phyloP scores from a whole-genome alignment of 2,329 filamentous ascomycete species.

The Neopestalotiopsis sp. region DNA sequence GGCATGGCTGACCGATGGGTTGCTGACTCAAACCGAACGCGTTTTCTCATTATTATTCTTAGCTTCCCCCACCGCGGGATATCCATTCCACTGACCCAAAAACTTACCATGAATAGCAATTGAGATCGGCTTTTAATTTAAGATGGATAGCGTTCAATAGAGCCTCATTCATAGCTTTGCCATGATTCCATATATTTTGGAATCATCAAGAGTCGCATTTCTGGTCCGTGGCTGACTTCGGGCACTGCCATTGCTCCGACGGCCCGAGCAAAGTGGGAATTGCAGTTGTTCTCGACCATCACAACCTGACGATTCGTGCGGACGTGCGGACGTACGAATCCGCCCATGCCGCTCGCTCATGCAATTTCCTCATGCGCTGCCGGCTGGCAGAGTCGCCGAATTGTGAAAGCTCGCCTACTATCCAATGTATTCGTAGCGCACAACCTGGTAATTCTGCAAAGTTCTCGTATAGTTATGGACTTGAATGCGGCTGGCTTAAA shows the following conservation, averaged over 20 bases:
- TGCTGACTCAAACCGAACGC: too few species aligned
- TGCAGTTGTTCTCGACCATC: background rate
- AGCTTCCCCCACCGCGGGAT: background rate
- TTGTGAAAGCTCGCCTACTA: background rate
- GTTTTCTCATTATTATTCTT: background rate
- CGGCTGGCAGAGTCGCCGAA: too few species aligned
- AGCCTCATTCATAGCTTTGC: background rate
- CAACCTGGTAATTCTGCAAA: background rate
- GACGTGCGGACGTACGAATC: background rate
- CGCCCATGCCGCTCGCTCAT: background rate
- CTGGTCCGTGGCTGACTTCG: background rate
- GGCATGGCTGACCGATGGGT: too few species aligned
- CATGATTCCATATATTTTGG: background rate
- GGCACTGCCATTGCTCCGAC: background rate
- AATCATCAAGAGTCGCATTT: too few species aligned
- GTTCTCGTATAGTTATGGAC: too few species aligned
- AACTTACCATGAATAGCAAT: slow-evolving; percentile 16
- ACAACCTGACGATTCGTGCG: background rate
- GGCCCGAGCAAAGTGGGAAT: background rate
- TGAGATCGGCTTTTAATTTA: slow-evolving; percentile 2
- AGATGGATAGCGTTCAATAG: background rate
- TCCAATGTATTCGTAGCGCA: background rate
- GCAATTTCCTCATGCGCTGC: background rate
- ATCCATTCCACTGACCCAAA: background rate
- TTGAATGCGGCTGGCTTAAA: background rate